Conservation (phyloP, 305 asterid genomes). For the Fraxinus paxiana region DNA sequence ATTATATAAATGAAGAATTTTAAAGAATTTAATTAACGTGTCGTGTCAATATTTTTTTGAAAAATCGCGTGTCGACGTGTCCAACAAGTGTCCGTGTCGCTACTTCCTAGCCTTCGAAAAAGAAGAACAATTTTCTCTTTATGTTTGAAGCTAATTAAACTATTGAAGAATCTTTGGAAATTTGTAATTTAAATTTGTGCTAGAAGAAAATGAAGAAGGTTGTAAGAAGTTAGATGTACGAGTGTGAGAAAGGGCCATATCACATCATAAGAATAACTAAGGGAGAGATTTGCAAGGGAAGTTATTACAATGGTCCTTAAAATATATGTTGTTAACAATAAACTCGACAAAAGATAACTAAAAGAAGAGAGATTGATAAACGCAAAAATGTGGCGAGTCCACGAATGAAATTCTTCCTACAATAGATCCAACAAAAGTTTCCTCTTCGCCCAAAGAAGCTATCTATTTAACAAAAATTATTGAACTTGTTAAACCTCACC, state of each 20-base stretch:
- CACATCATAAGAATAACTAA: not conserved
- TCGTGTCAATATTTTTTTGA: too few relatives aligned
- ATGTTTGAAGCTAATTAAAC: too few relatives aligned
- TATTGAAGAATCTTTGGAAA: not conserved
- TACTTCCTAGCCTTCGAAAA: too few relatives aligned
- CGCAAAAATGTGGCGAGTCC: not conserved
- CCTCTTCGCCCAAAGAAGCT: not conserved
- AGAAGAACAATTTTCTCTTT: too few relatives aligned
- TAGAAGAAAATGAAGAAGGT: not conserved
- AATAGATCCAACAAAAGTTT: not conserved
- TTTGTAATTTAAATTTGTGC: not conserved
- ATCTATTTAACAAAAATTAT: not conserved
- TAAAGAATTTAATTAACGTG: too few relatives aligned
- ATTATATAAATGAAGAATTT: too few relatives aligned
- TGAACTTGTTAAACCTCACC: not conserved
- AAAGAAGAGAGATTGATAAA: not conserved
- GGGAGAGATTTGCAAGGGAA: not conserved
- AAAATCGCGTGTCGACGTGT: too few relatives aligned
- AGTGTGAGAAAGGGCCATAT: not conserved
- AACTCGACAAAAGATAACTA: not conserved
- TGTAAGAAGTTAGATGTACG: not conserved
- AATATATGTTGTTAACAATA: not conserved
- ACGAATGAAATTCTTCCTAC: not conserved
- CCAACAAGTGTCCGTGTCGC: too few relatives aligned
- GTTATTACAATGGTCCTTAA: not conserved